phyloP scores from a whole-genome alignment of 768 basidiomycete genomes.

The Terana coerulea region DNA sequence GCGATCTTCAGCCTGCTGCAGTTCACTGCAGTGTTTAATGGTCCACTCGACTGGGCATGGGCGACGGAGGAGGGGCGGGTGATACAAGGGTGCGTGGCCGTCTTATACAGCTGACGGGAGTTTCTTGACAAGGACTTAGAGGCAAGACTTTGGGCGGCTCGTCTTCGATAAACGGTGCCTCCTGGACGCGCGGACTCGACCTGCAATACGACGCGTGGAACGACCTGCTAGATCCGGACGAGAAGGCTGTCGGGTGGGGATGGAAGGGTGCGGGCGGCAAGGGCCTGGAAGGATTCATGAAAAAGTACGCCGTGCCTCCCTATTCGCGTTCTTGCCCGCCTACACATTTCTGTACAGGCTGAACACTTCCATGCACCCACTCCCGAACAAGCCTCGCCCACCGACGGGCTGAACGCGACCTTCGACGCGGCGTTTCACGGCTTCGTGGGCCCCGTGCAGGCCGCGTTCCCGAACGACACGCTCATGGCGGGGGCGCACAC shows the following conservation, averaged over 20 bases:
- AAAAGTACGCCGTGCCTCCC: conserved; percentile 17
- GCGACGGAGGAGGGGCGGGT: conserved; percentile 37
- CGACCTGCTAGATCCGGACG: conserved; percentile 26
- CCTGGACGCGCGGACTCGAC: conserved; percentile 42
- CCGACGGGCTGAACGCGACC: conserved; percentile 8
- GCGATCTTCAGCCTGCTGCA: conserved; percentile 44
- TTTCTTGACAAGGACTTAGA: conserved; percentile 18
- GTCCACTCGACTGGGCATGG: conserved; percentile 45
- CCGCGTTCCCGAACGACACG: background rate
- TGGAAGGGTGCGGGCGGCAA: conserved; percentile 22
- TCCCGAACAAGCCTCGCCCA: background rate
- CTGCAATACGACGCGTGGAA: conserved; percentile 44
- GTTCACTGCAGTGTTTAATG: conserved; percentile 39
- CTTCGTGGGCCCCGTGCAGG: conserved; percentile 24
- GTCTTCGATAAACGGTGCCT: conserved; percentile 45
- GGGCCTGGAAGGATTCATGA: conserved; percentile 28
- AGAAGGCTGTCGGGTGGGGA: conserved; percentile 26
- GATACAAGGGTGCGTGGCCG: conserved; percentile 34
- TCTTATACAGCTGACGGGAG: background rate
- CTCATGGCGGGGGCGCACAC: background rate
- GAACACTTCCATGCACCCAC: conserved; percentile 13
- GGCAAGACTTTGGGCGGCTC: conserved; percentile 41
- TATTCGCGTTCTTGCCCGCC: background rate
- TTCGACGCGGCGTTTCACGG: conserved; percentile 24
- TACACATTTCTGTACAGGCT: background rate